Percentiles rank a stretch among this genome's conserved stretches.
Evolutionary conservation across 2,329 filamentous ascomycete genomes (phyloP).

Genomic region (Rhynchosporium agropyri): DNA sequence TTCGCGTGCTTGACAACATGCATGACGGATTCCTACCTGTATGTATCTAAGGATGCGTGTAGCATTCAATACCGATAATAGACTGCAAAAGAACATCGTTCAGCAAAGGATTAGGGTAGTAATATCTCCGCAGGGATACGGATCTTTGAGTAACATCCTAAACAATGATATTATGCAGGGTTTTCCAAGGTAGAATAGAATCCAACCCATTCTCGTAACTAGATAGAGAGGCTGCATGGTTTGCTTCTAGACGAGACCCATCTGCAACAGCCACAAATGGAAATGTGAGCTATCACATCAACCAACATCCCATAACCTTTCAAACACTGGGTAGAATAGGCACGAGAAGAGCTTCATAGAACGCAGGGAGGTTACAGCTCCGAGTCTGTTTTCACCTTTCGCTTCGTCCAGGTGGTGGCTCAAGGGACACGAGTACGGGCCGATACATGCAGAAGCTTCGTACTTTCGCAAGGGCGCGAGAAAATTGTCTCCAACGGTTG

Average conservation of each 20-base stretch:
- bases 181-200: constrained; percentile 22
- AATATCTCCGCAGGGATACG: constrained; percentile 10
- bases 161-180: constrained; percentile 20
- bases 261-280: constrained; percentile 18
- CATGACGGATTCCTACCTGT: constrained; percentile 30
- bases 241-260: constrained; percentile 18
- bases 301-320: constrained; percentile 15
- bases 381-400: constrained; percentile 20
- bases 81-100: constrained; percentile 12
- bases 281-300: constrained; percentile 28
- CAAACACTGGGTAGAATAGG: constrained; percentile 27
- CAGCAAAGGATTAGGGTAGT: neutral
- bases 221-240: constrained; percentile 21
- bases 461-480: constrained; percentile 27
- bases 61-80: constrained; percentile 15
- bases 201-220: constrained; percentile 17
- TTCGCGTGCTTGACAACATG: constrained; percentile 35
- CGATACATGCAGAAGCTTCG: constrained; percentile 27
- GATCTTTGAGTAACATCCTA: constrained; percentile 21
- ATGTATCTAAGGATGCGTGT: constrained; percentile 20
- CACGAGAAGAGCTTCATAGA: constrained; percentile 19
- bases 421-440: constrained; percentile 32
- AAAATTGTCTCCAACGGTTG: constrained; percentile 26
- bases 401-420: constrained; percentile 31
- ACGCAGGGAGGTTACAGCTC: constrained; percentile 22